phyloP scores from a whole-genome alignment of 495 filamentous ascomycete genomes.

The Penicillium antarcticum region DNA sequence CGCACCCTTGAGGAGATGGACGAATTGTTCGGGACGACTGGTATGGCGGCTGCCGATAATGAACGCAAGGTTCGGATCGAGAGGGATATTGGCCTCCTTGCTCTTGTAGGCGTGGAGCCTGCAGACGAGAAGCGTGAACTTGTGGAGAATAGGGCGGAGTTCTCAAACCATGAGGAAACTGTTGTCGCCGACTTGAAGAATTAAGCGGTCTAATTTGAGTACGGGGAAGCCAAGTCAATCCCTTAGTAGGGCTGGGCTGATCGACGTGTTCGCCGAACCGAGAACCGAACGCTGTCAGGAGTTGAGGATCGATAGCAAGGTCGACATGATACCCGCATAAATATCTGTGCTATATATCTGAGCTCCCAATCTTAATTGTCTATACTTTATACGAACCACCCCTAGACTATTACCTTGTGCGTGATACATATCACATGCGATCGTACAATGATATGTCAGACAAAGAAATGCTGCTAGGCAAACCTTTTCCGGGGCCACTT shows the following conservation, averaged over 20 bases:
- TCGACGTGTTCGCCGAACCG: background rate
- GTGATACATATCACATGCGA: slow-evolving; percentile 2
- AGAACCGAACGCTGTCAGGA: background rate
- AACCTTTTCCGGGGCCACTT: background rate
- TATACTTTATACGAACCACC: background rate
- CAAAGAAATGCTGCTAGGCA: background rate
- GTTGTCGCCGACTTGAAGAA: background rate
- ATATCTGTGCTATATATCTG: too few relatives aligned
- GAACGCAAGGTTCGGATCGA: slow-evolving; percentile 32
- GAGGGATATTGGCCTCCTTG: slow-evolving; percentile 31
- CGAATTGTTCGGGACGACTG: slow-evolving; percentile 43
- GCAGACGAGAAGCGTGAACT: slow-evolving; percentile 8
- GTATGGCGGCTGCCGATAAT: slow-evolving; percentile 31
- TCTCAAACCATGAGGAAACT: slow-evolving; percentile 7
- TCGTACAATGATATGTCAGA: background rate
- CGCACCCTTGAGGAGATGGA: slow-evolving; percentile 58
- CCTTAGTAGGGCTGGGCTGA: background rate
- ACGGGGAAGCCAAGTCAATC: too few relatives aligned
- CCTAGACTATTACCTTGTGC: background rate
- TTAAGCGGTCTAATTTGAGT: background rate
- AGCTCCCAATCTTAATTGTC: background rate
- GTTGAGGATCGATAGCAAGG: background rate
- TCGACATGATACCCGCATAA: background rate
- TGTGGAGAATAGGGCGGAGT: background rate
- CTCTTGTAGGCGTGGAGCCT: slow-evolving; percentile 24